Evolutionary conservation across 148 eudicot species (phyloP).

Genomic region (Amaranthus cruentus): DNA sequence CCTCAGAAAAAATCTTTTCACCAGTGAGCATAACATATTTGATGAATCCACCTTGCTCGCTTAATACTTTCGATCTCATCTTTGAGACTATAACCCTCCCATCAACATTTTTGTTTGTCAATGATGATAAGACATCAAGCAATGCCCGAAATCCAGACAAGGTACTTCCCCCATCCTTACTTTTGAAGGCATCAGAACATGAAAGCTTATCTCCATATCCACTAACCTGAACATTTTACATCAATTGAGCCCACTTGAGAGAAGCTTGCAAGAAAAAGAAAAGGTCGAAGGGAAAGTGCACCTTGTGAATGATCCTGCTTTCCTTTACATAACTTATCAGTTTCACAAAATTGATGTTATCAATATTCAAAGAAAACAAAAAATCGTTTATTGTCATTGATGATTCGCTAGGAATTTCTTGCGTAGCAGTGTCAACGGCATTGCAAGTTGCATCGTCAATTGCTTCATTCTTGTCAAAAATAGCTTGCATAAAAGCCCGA

Average conservation of each 20-base stretch:
- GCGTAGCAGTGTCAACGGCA: slow-evolving; percentile 32
- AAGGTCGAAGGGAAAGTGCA: slow-evolving; percentile 8
- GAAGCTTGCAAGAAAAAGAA: background rate
- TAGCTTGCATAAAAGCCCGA: slow-evolving; percentile 59
- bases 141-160: slow-evolving; percentile 72
- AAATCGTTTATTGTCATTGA: slow-evolving; percentile 81
- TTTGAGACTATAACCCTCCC: slow-evolving; percentile 76
- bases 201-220: slow-evolving; percentile 77
- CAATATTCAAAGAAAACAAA: slow-evolving; percentile 76
- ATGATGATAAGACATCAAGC: slow-evolving; percentile 53
- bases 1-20: slow-evolving; percentile 86
- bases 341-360: slow-evolving; percentile 87
- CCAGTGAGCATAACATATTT: slow-evolving; percentile 98
- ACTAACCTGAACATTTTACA: slow-evolving; percentile 54
- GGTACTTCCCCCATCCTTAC: slow-evolving; percentile 51
- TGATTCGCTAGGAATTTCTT: slow-evolving; percentile 36
- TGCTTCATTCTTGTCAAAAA: slow-evolving; percentile 25
- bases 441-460: slow-evolving; percentile 15
- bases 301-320: slow-evolving; percentile 93
- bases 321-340: slow-evolving; percentile 72
- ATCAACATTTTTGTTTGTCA: slow-evolving; percentile 75
- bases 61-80: slow-evolving; percentile 29
- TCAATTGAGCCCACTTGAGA: slow-evolving; percentile 5
- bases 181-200: slow-evolving; percentile 25
- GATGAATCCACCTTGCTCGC: slow-evolving; percentile 56